Evolutionary conservation across 768 basidiomycete genomes (phyloP).

Genomic region (Neoboletus magnificus): DNA sequence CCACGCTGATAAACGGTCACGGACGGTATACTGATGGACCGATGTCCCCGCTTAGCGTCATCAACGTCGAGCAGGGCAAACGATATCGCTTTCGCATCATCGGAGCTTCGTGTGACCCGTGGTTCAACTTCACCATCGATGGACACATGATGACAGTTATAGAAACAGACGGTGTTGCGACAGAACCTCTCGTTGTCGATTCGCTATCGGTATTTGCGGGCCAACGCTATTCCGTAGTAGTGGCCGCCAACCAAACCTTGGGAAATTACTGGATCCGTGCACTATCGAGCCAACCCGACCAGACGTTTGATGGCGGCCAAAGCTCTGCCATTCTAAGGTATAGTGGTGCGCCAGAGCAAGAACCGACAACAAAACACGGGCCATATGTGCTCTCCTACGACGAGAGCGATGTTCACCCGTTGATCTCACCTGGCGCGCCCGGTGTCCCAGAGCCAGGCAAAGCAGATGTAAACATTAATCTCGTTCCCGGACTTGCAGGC

Average conservation of each 20-base stretch:
- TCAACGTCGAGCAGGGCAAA: constrained; percentile 32
- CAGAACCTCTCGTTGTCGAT: constrained; percentile 38
- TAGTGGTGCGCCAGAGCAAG: constrained; percentile 19
- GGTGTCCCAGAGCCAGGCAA: constrained; percentile 19
- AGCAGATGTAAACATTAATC: constrained; percentile 26
- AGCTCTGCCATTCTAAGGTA: constrained; percentile 22
- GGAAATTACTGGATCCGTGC: constrained; percentile 40
- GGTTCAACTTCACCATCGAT: constrained; percentile 28
- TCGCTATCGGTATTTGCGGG: constrained; percentile 34
- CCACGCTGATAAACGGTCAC: constrained; percentile 39
- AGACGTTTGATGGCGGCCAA: constrained; percentile 33
- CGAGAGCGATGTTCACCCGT: constrained; percentile 19
- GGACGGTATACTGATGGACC: constrained; percentile 32
- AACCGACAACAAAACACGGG: constrained; percentile 27
- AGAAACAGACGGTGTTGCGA: constrained; percentile 41
- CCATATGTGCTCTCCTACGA: constrained; percentile 8
- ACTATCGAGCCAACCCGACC: constrained; percentile 14
- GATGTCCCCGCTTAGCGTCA: constrained; percentile 27
- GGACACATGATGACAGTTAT: constrained; percentile 34
- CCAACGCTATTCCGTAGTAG: constrained; percentile 47
- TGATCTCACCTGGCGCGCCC: constrained; percentile 21
- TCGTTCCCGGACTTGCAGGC: constrained; percentile 3
- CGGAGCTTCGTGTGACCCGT: constrained; percentile 33
- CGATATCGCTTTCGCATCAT: constrained; percentile 41
- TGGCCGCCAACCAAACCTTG: constrained; percentile 38